These are phyloP conservation scores for Punica granatum DNA, from an alignment of 345 rosid species.

Conservation along the genomic window DNA sequence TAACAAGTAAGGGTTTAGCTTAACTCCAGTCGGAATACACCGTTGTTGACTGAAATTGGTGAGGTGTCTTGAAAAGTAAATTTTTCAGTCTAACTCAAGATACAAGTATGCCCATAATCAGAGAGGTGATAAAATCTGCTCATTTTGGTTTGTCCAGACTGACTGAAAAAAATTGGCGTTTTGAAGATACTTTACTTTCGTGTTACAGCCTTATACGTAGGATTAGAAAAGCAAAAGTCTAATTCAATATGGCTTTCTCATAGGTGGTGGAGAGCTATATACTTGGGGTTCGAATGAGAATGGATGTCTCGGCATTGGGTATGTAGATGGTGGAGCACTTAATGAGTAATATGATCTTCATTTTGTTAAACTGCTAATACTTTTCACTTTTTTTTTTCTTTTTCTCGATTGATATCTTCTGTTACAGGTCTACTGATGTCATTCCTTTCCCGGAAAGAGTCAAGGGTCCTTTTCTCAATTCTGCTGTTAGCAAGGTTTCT, in stretches of 20 bases:
- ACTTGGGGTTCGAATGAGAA: constrained; percentile 93
- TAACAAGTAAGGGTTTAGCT: constrained; percentile 52
- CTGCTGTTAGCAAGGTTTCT: constrained; percentile 53
- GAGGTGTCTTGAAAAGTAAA: no score
- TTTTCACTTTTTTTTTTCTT: constrained; percentile 2
- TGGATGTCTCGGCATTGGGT: constrained; percentile 94
- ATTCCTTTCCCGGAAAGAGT: constrained; percentile 67
- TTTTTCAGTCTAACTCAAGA: no score
- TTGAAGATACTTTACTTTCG: no score
- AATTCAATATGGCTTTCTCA: background rate
- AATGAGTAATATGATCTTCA: constrained; percentile 1
- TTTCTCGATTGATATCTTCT: constrained; percentile 7
- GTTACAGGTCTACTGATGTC: constrained; percentile 51
- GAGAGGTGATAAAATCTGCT: no score
- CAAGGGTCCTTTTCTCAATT: constrained; percentile 57
- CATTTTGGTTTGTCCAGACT: background rate
- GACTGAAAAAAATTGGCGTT: no score
- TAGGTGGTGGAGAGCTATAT: constrained; percentile 75
- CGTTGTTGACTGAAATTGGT: background rate
- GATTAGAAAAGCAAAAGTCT: background rate
- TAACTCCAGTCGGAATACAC: background rate
- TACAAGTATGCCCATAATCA: no score
- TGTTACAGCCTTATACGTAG: no score
- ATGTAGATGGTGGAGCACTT: constrained; percentile 4
- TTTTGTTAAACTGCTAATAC: constrained; percentile 9